Percentiles rank a stretch among this genome's conserved stretches.
Evolutionary conservation across 129 eudicot genomes (phyloP).

Genomic region (Escallonia herrerae): DNA sequence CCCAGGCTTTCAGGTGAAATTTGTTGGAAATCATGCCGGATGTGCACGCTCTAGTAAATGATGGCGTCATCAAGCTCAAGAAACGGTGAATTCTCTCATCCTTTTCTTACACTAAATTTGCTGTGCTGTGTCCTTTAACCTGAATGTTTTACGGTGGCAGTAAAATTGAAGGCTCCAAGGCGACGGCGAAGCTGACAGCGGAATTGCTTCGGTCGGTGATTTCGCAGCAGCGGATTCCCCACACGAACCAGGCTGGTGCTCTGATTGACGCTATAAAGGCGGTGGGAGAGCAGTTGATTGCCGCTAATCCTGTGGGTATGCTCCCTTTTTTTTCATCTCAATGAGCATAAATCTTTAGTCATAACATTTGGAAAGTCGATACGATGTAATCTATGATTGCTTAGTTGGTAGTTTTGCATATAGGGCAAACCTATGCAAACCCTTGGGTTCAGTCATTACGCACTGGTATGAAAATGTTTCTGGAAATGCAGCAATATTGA

Average conservation of each 20-base stretch:
- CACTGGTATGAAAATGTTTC: too few relatives aligned
- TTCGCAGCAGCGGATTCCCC: conserved; percentile 78
- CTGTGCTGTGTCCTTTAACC: background rate
- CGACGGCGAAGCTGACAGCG: conserved; percentile 80
- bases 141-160: conserved; percentile 22
- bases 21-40: conserved; percentile 64
- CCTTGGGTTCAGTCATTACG: too few relatives aligned
- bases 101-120: background rate
- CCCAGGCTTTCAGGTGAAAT: conserved; percentile 6
- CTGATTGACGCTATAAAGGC: conserved; percentile 76
- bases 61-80: conserved; percentile 64
- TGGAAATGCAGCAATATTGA: too few relatives aligned
- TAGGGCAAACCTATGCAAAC: too few relatives aligned
- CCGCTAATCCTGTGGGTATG: conserved; percentile 86
- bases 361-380: too few relatives aligned
- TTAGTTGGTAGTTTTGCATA: too few relatives aligned
- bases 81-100: conserved; percentile 41
- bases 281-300: conserved; percentile 70
- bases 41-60: conserved; percentile 72
- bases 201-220: conserved; percentile 78
- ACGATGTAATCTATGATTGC: too few relatives aligned
- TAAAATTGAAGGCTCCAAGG: conserved; percentile 86
- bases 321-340: background rate
- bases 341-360: too few relatives aligned
- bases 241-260: conserved; percentile 75